Base-by-base conservation (phyloP, 768 basidiomycete species). In the Dendrothele bispora region DNA sequence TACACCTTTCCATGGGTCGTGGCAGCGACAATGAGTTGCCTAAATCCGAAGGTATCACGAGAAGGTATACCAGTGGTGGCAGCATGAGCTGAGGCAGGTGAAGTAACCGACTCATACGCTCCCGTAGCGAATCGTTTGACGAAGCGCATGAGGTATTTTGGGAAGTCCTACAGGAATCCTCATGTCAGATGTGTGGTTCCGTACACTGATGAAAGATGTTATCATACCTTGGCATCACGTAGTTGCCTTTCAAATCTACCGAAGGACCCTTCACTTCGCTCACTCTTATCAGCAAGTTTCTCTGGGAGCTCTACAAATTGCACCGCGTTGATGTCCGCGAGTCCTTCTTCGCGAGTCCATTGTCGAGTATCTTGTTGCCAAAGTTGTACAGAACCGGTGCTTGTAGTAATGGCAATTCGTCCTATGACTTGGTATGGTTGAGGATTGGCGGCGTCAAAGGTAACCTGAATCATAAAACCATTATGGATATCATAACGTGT, bases 41-140 rank as follows among this genome's bases (percentile, higher is more conserved):
- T 77, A 67, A 97, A 91, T 0, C 92, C 93, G 61, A 95, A 95
- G 0, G 83, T 65, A 58, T 95, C 92, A 4, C 90, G 81, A 49
- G 73, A 68, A 1, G 85, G 70, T 0, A 47, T 25, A 20, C 68
- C 71, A 26, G 60, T 52, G 14, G 64, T 61, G 20, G 32, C 15
- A 20, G 70, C 62, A 7, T 70, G 58, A 18, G 65, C 55, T 24
- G 65, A 51, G 5, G 72, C 55, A 24, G 64, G 53, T 18, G 66
- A 72, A 28, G 68, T 70, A 3, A 74, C 70, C 1, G 82, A 76
- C 3, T 75, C 79, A 55, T 83, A 85, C 1, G 80, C 81, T 17
- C 85, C 84, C 0, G 83, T 84, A 2, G 79, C 75, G 63, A 93
- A 90, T 20, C 92, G 85, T 43, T 72, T 75, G 28, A 72, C 68